These are phyloP conservation scores for Rhodotorula taiwanensis DNA, from an alignment of 768 basidiomycete genomes.

Conservation along the genomic window DNA sequence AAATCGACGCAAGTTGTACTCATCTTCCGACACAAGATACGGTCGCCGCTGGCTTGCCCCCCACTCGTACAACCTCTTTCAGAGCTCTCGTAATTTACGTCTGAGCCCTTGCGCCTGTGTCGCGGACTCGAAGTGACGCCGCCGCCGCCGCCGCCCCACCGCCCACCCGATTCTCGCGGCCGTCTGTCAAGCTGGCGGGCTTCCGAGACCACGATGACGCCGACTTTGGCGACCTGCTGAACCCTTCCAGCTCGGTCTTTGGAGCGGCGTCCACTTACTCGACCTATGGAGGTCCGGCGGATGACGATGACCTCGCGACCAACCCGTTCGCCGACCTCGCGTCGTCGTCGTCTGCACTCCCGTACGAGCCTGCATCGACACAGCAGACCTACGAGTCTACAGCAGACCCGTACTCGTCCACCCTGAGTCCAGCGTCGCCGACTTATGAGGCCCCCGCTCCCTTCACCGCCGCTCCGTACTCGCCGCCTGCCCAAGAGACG, in stretches of 20 bases:
- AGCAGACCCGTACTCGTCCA: neutral
- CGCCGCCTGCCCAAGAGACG: neutral
- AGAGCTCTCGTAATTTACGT: no score
- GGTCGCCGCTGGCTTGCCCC: no score
- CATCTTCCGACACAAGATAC: no score
- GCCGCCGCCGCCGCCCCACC: no score
- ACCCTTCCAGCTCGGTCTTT: conserved; percentile 3
- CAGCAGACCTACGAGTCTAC: conserved; percentile 1
- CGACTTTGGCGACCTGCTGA: conserved; percentile 25
- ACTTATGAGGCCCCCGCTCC: neutral
- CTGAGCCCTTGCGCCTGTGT: no score
- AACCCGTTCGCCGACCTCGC: conserved; percentile 33
- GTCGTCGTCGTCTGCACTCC: conserved; percentile 1
- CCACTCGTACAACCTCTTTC: no score
- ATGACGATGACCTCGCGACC: conserved; percentile 19
- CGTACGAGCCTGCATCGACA: neutral
- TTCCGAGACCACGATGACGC: conserved; percentile 21
- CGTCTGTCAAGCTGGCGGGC: conserved; percentile 4
- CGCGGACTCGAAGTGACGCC: no score
- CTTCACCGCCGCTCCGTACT: neutral
- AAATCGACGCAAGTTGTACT: no score
- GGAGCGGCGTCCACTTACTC: conserved; percentile 5
- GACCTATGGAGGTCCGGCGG: neutral
- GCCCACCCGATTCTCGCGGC: no score
- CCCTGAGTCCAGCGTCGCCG: neutral